Conservation (phyloP, 2,329 filamentous ascomycete genomes). For the Apiospora marii region DNA sequence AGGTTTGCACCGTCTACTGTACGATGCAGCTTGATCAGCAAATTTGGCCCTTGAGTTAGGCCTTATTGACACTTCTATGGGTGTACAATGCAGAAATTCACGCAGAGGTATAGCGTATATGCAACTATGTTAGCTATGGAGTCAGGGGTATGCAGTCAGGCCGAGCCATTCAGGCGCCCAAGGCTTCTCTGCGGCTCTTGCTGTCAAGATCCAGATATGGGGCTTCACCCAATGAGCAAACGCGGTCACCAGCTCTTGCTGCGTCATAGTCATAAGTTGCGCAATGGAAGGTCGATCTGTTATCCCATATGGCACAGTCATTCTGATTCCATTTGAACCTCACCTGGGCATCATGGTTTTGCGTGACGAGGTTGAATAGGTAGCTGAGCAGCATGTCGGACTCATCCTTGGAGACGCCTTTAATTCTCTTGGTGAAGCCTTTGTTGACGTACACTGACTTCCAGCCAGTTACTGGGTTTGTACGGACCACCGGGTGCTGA, state of each 20-base stretch:
- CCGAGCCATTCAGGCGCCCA: slow-evolving; percentile 34
- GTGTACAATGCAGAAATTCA: neutral
- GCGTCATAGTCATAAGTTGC: slow-evolving; percentile 69
- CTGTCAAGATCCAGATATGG: slow-evolving; percentile 56
- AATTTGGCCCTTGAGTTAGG: neutral
- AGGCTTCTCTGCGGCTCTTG: slow-evolving; percentile 49
- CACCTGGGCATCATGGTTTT: slow-evolving; percentile 66
- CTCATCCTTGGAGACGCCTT: slow-evolving; percentile 62
- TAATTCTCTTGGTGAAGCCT: slow-evolving; percentile 62
- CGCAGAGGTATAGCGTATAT: neutral
- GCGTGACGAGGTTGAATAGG: slow-evolving; percentile 55
- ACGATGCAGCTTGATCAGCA: neutral
- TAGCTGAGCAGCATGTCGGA: slow-evolving; percentile 59
- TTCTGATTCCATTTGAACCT: slow-evolving; percentile 61
- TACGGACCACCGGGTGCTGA: slow-evolving; percentile 62
- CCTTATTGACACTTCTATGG: neutral
- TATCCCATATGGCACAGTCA: slow-evolving; percentile 72
- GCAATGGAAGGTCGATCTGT: slow-evolving; percentile 58
- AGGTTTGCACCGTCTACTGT: neutral
- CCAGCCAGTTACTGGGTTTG: slow-evolving; percentile 68
- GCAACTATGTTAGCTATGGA: neutral
- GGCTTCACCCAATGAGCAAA: slow-evolving; percentile 57
- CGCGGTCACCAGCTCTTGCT: slow-evolving; percentile 53
- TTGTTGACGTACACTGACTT: slow-evolving; percentile 61
- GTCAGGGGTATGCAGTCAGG: neutral